Conservation (phyloP, 768 basidiomycete species). For the Suillus paluster region DNA sequence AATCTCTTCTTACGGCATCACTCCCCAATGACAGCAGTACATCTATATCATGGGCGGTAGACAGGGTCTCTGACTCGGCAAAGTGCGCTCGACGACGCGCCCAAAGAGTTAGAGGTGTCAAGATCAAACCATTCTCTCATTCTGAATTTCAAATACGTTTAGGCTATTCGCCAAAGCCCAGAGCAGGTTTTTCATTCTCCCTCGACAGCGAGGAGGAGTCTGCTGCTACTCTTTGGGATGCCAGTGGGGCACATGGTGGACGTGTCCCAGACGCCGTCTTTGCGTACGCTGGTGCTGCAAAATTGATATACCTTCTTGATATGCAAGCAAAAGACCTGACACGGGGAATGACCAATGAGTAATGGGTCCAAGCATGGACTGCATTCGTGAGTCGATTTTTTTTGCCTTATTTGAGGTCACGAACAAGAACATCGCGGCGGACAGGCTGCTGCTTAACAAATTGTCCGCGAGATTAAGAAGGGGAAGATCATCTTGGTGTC, state of each 20-base stretch:
- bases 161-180: conserved; percentile 58
- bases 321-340: conserved; percentile 60
- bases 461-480: conserved; percentile 57
- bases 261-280: conserved; percentile 77
- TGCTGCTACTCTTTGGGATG: conserved; percentile 63
- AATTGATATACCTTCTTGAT: conserved; percentile 78
- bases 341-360: conserved; percentile 59
- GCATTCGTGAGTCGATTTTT: conserved; percentile 46
- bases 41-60: conserved; percentile 87
- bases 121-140: background rate
- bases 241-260: conserved; percentile 56
- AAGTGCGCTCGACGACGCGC: conserved; percentile 60
- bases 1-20: no score
- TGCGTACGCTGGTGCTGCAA: conserved; percentile 74
- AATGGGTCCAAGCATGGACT: conserved; percentile 52
- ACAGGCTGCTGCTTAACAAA: conserved; percentile 70
- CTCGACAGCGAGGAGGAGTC: conserved; percentile 58
- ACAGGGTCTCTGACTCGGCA: conserved; percentile 77
- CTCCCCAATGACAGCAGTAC: conserved; percentile 66
- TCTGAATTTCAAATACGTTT: background rate
- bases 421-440: background rate
- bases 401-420: background rate
- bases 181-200: conserved; percentile 74
- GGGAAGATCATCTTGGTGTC: conserved; percentile 80
- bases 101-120: conserved; percentile 61